These are phyloP conservation scores for Leccinum arenicola DNA, from an alignment of 768 basidiomycete genomes.

Conservation along the genomic window DNA sequence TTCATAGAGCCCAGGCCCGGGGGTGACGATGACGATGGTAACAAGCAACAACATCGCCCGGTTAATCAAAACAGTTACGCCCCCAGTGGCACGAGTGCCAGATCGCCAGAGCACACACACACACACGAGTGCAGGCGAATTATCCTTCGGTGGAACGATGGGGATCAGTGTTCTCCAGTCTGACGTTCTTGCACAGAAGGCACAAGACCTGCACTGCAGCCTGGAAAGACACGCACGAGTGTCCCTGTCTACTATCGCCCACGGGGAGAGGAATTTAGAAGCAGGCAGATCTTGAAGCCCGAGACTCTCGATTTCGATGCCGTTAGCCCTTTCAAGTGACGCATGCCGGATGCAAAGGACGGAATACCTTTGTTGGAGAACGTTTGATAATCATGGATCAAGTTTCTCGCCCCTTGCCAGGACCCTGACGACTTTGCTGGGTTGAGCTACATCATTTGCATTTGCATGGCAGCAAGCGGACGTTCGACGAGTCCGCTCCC, in stretches of 20 bases:
- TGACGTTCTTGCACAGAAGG: slow-evolving; percentile 13
- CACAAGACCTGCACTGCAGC: slow-evolving; percentile 20
- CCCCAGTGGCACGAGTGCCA: slow-evolving; percentile 14
- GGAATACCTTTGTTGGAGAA: slow-evolving; percentile 11
- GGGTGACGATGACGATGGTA: slow-evolving; percentile 9
- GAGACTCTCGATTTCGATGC: slow-evolving; percentile 13
- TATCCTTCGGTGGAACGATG: slow-evolving; percentile 21
- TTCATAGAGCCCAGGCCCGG: slow-evolving; percentile 11
- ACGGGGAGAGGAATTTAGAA: slow-evolving; percentile 13
- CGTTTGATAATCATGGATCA: slow-evolving; percentile 39
- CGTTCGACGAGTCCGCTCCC: slow-evolving; percentile 63
- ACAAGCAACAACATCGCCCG: slow-evolving; percentile 14
- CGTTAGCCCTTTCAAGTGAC: not conserved
- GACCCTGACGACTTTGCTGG: slow-evolving; percentile 73
- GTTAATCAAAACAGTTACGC: slow-evolving; percentile 22
- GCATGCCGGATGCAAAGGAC: not conserved
- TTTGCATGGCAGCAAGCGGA: slow-evolving; percentile 74
- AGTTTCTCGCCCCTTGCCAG: slow-evolving; percentile 84
- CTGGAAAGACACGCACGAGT: slow-evolving; percentile 21
- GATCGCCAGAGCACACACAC: slow-evolving; percentile 15
- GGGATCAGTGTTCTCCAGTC: slow-evolving; percentile 14
- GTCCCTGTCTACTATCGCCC: slow-evolving; percentile 21
- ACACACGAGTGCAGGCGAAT: slow-evolving; percentile 22
- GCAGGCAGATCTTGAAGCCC: slow-evolving; percentile 19
- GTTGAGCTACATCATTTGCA: slow-evolving; percentile 80